These are phyloP conservation scores for Rutstroemia sp. DNA, from an alignment of 2,329 filamentous ascomycete genomes.

Conservation along the genomic window DNA sequence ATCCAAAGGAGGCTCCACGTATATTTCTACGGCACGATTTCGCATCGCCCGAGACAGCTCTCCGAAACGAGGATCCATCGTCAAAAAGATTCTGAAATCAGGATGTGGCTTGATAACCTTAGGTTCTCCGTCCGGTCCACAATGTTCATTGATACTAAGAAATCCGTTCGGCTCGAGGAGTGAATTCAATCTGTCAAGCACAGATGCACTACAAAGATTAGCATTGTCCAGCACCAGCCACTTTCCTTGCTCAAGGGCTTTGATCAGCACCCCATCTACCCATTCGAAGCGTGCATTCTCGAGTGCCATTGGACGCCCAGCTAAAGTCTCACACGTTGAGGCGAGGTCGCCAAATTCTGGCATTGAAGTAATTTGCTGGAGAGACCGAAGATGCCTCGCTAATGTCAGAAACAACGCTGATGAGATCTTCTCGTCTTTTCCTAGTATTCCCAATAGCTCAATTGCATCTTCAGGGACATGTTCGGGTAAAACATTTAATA, in stretches of 20 bases:
- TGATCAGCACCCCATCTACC: constrained; percentile 88
- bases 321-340: constrained; percentile 31
- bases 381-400: constrained; percentile 28
- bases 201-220: constrained; percentile 91
- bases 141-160: constrained; percentile 89
- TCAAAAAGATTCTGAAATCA: constrained; percentile 87
- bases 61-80: constrained; percentile 84
- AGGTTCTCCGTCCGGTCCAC: constrained; percentile 71
- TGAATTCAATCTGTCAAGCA: constrained; percentile 90
- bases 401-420: constrained; percentile 22
- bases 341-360: constrained; percentile 22
- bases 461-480: constrained; percentile 41
- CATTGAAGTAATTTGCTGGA: constrained; percentile 35
- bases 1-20: constrained; percentile 43
- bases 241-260: constrained; percentile 75
- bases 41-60: constrained; percentile 95
- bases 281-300: constrained; percentile 85
- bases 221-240: constrained; percentile 97
- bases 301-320: constrained; percentile 47
- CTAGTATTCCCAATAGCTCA: constrained; percentile 44
- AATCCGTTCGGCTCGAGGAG: constrained; percentile 84
- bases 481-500: constrained; percentile 42
- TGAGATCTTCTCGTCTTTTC: constrained; percentile 18
- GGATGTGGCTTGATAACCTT: constrained; percentile 74
- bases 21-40: constrained; percentile 89